phyloP scores from a whole-genome alignment of 2,329 filamentous ascomycete genomes.

The Blumeria graminis region DNA sequence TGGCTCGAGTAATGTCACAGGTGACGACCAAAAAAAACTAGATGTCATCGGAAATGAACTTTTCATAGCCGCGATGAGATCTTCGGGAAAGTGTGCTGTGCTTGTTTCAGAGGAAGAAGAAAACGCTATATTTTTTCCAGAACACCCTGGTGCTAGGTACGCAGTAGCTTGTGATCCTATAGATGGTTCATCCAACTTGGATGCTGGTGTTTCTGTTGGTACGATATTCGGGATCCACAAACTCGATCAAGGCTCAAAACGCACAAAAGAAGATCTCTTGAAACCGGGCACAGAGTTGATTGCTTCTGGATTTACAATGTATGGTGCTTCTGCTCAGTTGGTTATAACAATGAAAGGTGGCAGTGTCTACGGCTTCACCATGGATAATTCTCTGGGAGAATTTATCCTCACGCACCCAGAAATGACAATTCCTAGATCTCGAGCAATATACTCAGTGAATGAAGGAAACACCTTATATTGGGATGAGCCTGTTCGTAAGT shows the following conservation, averaged over 20 bases:
- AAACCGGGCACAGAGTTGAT: constrained; percentile 77
- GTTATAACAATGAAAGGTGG: constrained; percentile 93
- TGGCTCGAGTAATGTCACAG: constrained; percentile 81
- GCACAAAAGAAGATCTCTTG: constrained; percentile 65
- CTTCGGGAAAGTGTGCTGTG: constrained; percentile 70
- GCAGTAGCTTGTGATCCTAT: constrained; percentile 95
- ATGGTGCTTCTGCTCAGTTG: constrained; percentile 85
- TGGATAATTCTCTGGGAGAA: constrained; percentile 89
- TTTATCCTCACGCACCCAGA: constrained; percentile 95
- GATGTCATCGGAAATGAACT: constrained; percentile 97
- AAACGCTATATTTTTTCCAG: constrained; percentile 64
- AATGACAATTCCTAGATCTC: constrained; percentile 63
- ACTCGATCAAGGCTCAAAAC: constrained; percentile 50
- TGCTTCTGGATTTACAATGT: constrained; percentile 98
- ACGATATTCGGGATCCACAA: constrained; percentile 94
- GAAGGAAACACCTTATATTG: constrained; percentile 97
- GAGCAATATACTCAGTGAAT: constrained; percentile 91
- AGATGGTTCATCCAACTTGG: constrained; percentile 90
- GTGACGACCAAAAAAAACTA: constrained; percentile 98
- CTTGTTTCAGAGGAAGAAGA: constrained; percentile 98
- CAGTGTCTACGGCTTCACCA: constrained; percentile 86
- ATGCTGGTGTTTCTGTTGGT: constrained; percentile 90
- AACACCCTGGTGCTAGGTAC: constrained; percentile 56
- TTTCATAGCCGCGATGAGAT: constrained; percentile 87
- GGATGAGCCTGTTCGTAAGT: constrained; percentile 66